phyloP scores from a whole-genome alignment of 148 eudicot genomes.

The Vaccinium macrocarpon region DNA sequence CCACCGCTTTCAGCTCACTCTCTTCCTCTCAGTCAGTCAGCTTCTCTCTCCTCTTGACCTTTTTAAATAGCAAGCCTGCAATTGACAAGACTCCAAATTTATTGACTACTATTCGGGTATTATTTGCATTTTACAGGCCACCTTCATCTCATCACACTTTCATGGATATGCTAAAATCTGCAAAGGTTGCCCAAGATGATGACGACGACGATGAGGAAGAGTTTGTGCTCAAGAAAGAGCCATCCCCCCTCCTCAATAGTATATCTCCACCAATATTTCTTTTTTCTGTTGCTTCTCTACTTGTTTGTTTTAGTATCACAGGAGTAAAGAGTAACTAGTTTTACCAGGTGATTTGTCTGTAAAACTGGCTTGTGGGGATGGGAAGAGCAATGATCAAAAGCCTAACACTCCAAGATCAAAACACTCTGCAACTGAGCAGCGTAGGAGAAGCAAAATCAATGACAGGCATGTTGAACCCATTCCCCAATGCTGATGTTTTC shows the following conservation, averaged over 20 bases:
- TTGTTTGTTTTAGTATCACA: background rate
- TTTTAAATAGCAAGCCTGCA: background rate
- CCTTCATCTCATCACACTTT: conserved; percentile 54
- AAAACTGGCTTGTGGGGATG: conserved; percentile 43
- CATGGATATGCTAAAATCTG: conserved; percentile 78
- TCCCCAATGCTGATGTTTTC: background rate
- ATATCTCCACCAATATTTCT: background rate
- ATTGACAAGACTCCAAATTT: background rate
- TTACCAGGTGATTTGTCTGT: conserved; percentile 65
- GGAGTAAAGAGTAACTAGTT: background rate
- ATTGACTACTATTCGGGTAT: background rate
- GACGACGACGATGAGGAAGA: conserved; percentile 80
- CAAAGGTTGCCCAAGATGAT: conserved; percentile 56
- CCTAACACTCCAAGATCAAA: conserved; percentile 91
- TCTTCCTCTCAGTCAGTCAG: conserved; percentile 80
- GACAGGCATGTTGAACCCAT: conserved; percentile 72
- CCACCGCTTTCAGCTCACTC: conserved; percentile 56
- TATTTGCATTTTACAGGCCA: conserved; percentile 43
- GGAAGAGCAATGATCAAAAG: conserved; percentile 66
- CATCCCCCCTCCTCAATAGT: conserved; percentile 48
- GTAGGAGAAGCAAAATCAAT: conserved; percentile 93
- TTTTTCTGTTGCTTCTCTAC: background rate
- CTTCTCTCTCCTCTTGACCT: background rate
- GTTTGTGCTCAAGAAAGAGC: conserved; percentile 60
- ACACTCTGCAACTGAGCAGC: conserved; percentile 98